Evolutionary conservation across 139 green algal species (phyloP).

Genomic region (Picochlorum sp.): DNA sequence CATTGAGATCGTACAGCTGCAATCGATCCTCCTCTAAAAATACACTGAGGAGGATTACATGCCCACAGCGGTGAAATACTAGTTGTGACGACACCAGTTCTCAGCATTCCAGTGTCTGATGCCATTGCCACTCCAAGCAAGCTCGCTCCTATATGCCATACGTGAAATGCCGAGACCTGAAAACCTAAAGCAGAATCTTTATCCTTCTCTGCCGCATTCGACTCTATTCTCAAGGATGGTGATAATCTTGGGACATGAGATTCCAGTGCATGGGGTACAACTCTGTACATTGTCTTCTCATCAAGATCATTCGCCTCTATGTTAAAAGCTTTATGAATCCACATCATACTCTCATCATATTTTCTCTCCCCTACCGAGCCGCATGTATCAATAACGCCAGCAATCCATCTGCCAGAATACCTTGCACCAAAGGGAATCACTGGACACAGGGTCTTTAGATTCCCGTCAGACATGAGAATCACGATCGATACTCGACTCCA

Average conservation of each 20-base stretch:
- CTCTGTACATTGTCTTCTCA: background rate
- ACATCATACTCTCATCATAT: no score
- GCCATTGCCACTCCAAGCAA: background rate
- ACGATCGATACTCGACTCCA: constrained; percentile 45
- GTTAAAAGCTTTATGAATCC: no score
- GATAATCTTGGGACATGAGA: constrained; percentile 14
- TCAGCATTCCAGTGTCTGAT: background rate
- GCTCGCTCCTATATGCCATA: background rate
- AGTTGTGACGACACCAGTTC: background rate
- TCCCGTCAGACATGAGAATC: constrained; percentile 35
- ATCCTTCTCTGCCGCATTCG: background rate
- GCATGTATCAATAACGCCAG: background rate
- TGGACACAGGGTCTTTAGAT: constrained; percentile 41
- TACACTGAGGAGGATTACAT: background rate
- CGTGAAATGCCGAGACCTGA: background rate
- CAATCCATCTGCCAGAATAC: constrained; percentile 5
- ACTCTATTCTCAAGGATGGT: background rate
- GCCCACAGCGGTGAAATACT: background rate
- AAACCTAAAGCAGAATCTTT: background rate
- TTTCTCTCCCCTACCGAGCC: background rate
- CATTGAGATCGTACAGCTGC: constrained; percentile 1
- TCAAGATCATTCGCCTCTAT: background rate
- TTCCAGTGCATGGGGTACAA: constrained; percentile 29
- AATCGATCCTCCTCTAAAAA: constrained; percentile 1
- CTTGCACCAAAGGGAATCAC: constrained; percentile 43